Conservation (phyloP, 2,329 filamentous ascomycete genomes). For the Colletotrichum agaves region DNA sequence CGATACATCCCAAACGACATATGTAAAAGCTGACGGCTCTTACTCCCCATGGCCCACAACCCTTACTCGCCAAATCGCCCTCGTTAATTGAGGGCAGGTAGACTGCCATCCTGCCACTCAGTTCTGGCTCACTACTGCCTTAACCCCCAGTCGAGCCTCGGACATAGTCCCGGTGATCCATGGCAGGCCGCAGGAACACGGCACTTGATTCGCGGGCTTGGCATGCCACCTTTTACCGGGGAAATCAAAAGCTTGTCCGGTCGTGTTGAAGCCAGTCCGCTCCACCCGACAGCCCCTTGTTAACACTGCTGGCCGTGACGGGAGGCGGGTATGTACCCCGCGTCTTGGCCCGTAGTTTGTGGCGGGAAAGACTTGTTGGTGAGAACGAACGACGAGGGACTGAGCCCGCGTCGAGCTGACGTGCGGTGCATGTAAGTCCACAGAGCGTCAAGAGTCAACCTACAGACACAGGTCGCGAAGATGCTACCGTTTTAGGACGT, state of each 20-base stretch:
- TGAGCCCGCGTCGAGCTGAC: constrained; percentile 20
- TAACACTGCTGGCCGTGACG: constrained; percentile 13
- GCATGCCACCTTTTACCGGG: constrained; percentile 18
- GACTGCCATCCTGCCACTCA: background rate
- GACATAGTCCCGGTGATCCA: constrained; percentile 9
- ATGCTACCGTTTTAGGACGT: background rate
- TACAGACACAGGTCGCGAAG: background rate
- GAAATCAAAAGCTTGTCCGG: constrained; percentile 35
- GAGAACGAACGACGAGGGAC: constrained; percentile 2
- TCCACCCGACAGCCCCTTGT: constrained; percentile 18
- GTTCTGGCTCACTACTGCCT: background rate
- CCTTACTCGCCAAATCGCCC: constrained; percentile 13
- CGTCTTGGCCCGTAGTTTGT: constrained; percentile 21
- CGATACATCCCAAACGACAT: background rate
- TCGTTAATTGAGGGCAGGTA: constrained; percentile 9
- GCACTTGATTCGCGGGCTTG: constrained; percentile 34
- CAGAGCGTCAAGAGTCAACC: background rate
- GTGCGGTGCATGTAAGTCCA: constrained; percentile 9
- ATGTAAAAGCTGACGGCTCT: constrained; percentile 14
- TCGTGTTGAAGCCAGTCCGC: constrained; percentile 23
- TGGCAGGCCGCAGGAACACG: constrained; percentile 19
- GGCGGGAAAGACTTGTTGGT: background rate
- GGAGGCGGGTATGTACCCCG: constrained; percentile 38
- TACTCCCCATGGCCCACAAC: constrained; percentile 22
- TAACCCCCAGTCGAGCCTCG: constrained; percentile 9